Evolutionary conservation across 2,329 filamentous ascomycete genomes (phyloP).

Genomic region (Aspergillus ruber): DNA sequence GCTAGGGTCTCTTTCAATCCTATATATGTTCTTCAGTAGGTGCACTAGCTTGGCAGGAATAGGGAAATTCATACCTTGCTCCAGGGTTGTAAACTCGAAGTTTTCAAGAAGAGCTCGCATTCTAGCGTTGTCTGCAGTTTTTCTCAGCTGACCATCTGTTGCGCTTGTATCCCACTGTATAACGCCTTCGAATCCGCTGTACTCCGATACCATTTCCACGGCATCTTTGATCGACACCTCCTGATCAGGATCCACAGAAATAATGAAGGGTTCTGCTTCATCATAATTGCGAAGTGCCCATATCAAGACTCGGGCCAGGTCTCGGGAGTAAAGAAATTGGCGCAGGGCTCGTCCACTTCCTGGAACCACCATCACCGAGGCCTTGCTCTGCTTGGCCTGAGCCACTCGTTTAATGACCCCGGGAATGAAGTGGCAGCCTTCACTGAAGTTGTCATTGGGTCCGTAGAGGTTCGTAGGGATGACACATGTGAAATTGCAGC

Average conservation of each 20-base stretch:
- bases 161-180: not conserved
- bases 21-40: not conserved
- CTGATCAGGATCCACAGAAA: constrained; percentile 1
- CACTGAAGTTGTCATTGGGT: constrained; percentile 1
- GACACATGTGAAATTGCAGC: not conserved
- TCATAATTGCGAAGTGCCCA: constrained; percentile 1
- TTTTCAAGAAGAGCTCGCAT: constrained; percentile 1
- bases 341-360: not conserved
- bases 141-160: not conserved
- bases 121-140: not conserved
- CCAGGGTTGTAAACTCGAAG: not conserved
- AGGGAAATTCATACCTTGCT: not conserved
- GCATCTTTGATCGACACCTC: constrained; percentile 1
- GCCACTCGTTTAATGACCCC: not conserved
- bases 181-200: not conserved
- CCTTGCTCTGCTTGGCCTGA: not conserved
- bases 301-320: not conserved
- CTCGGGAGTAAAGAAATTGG: not conserved
- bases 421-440: constrained; percentile 1
- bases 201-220: not conserved
- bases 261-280: not conserved
- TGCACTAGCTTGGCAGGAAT: not conserved
- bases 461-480: constrained; percentile 1
- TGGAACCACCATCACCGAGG: not conserved
- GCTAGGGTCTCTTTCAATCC: not conserved